Evolutionary conservation across 2,329 filamentous ascomycete species (phyloP).

Genomic region (Colletotrichum lupini): DNA sequence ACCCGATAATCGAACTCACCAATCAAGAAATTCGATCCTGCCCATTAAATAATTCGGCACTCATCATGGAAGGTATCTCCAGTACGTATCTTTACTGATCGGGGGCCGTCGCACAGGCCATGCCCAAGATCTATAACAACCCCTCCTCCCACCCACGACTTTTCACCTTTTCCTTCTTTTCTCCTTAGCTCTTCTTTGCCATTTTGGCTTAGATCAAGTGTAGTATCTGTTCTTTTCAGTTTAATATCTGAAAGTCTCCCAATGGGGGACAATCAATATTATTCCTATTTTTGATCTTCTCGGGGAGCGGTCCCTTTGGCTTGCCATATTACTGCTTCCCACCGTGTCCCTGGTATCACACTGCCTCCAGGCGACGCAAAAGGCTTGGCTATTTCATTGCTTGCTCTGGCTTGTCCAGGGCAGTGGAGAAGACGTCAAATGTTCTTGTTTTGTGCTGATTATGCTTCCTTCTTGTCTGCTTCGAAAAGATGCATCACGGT

Average conservation of each 20-base stretch:
- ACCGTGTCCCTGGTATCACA: slow-evolving; percentile 33
- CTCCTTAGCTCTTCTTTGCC: slow-evolving; percentile 23
- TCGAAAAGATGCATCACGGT: too few relatives aligned
- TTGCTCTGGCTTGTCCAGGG: slow-evolving; percentile 24
- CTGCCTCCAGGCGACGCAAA: slow-evolving; percentile 31
- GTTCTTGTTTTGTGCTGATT: too few relatives aligned
- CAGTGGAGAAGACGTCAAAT: slow-evolving; percentile 12
- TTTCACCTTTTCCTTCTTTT: background rate
- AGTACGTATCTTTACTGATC: background rate
- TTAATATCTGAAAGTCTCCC: slow-evolving; percentile 25
- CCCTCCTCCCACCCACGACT: background rate
- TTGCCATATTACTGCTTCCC: slow-evolving; percentile 19
- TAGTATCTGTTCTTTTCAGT: slow-evolving; percentile 33
- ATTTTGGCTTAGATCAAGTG: slow-evolving; percentile 31
- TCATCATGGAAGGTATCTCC: background rate
- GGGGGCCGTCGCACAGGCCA: slow-evolving; percentile 1
- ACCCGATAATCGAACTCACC: background rate
- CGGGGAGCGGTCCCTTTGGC: slow-evolving; percentile 19
- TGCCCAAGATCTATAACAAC: background rate
- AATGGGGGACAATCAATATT: slow-evolving; percentile 10
- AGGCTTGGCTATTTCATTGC: slow-evolving; percentile 11
- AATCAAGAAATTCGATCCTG: background rate
- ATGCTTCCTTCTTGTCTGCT: too few relatives aligned
- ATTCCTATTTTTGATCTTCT: slow-evolving; percentile 24
- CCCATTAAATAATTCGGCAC: background rate